Base-by-base conservation (phyloP, 495 filamentous ascomycete genomes). In the Aspergillus sclerotioniger region DNA sequence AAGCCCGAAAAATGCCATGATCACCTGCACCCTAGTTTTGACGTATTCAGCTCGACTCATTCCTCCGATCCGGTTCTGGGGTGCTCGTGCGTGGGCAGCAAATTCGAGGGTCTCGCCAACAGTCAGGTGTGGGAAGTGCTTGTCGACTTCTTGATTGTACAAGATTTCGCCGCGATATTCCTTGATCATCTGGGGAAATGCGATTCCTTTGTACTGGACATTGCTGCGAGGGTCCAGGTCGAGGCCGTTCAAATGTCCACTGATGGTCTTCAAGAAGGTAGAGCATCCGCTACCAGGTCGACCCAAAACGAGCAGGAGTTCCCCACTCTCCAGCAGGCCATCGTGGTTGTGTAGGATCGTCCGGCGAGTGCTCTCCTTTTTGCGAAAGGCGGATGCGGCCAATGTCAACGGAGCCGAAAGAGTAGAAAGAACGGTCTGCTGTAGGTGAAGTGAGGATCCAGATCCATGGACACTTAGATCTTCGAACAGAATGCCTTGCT, bases 301-400 rank as follows among this genome's bases (percentile, higher is more conserved):
- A 10, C 92, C 92, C 17, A 97, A 79, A 9, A 97, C 92, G 17
- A 97, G 75, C 1, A 95, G 79, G 92, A 96, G 96, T 71, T 97
- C 92, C 15, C 92, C 92, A 0, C 89, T 86, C 60, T 86, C 86
- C 32, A 81, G 73, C 51, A 85, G 75, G 32, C 85, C 86, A 6
- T 73, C 69, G 63, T 84, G 87, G 20, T 77, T 71, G n/a, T 78
- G 71, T 29, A 83, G 39, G 16, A 83, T 82, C 37, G 37, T 41
- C 37, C 37, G 37, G n/a, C 37, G 37, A n/a, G 0, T 41, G 37
- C 37, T 41, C 6, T 41, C n/a, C 37, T 41, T 41, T n/a, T 41
- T 41, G 12, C 10, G 13, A n/a, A 41, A 41, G 5, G n/a, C n/a
- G 8, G 37, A 41, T 41, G 10, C 37, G 5, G 37, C 37, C 37